phyloP scores from a whole-genome alignment of 1,139 yeast species.

The Insectozyma bohioensis region DNA sequence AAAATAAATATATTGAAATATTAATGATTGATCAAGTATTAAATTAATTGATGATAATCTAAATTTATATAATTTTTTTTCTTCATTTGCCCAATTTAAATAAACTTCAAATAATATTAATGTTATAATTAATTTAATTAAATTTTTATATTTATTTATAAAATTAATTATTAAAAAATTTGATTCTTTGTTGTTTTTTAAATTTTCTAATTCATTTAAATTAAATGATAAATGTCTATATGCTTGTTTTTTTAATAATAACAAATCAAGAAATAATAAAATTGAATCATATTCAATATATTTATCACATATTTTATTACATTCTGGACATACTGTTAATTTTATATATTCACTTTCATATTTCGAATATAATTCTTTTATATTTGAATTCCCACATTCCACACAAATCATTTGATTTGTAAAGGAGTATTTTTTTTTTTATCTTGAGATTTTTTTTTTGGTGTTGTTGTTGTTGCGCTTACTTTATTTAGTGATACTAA shows the following conservation, averaged over 20 bases:
- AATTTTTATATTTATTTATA: conserved; percentile 21
- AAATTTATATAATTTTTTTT: conserved; percentile 32
- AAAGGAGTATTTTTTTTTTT: conserved; percentile 1
- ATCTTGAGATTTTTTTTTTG: conserved; percentile 1
- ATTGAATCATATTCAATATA: conserved; percentile 91
- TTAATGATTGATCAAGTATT: conserved; percentile 46
- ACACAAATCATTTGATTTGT: conserved; percentile 73
- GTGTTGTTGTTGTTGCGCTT: too few species aligned
- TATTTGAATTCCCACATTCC: conserved; percentile 68
- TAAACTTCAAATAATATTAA: conserved; percentile 86
- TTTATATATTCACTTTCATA: conserved; percentile 80
- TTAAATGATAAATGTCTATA: conserved; percentile 88
- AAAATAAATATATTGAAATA: conserved; percentile 67
- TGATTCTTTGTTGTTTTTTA: too few species aligned
- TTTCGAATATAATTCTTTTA: conserved; percentile 62
- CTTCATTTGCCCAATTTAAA: conserved; percentile 88
- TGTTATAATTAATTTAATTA: conserved; percentile 57
- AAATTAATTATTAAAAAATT: too few species aligned
- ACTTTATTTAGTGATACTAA: too few species aligned
- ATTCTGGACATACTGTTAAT: conserved; percentile 72
- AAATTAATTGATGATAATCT: conserved; percentile 3
- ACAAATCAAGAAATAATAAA: conserved; percentile 75
- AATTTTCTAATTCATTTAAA: conserved; percentile 44
- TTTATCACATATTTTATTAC: conserved; percentile 79
- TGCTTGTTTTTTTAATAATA: conserved; percentile 84